Base-by-base conservation (phyloP, 2,329 filamentous ascomycete genomes). In the Orbilia quercus region DNA sequence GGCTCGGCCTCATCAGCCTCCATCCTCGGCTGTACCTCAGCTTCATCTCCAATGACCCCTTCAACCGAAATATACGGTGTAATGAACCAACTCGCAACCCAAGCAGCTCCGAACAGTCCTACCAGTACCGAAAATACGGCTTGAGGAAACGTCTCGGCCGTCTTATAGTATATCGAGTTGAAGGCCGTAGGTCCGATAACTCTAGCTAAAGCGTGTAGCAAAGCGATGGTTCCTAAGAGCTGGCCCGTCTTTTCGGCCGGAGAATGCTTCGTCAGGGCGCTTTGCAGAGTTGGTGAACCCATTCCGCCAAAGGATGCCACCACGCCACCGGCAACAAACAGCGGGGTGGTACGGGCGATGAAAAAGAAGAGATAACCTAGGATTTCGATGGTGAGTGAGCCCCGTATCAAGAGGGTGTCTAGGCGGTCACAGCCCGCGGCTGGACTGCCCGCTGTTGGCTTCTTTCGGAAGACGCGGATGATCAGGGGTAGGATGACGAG, bases 201-300 rank as follows among this genome's bases (percentile, higher is more conserved):
- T 16, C 67, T 59, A 11, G 45, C 87, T 36, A 96, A 81, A 0
- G 92, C 90, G 81, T 98, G 94, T 67, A 98, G 81, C 74, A 98
- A 83, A 0, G 94, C 95, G 14, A 89, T 90, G 1, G 92, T 93
- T 20, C 95, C 95, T 0, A 99, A 85, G n/a, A 98, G 83, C 79
- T 95, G 89, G 0, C 95, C 95, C 0, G 95, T 89, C 50, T 87
- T 86, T 75, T 95, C 90, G 0, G 88, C 84, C 0, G 93, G 91
- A 0, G 98, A 89, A 80, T 98, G 95, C 79, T 97, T 98, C 18
- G 92, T 97, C 55, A 97, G 83, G 0, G 90, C 86, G 1, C 91
- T 89, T 78, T 96, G 92, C 54, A 96, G 84, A 0, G 91, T 95
- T 0, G 95, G 93, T 36, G 89, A 90, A 0, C 90, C 93, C 48